Conservation (phyloP, 139 green algal genomes). For the Coelastrella sp. region DNA sequence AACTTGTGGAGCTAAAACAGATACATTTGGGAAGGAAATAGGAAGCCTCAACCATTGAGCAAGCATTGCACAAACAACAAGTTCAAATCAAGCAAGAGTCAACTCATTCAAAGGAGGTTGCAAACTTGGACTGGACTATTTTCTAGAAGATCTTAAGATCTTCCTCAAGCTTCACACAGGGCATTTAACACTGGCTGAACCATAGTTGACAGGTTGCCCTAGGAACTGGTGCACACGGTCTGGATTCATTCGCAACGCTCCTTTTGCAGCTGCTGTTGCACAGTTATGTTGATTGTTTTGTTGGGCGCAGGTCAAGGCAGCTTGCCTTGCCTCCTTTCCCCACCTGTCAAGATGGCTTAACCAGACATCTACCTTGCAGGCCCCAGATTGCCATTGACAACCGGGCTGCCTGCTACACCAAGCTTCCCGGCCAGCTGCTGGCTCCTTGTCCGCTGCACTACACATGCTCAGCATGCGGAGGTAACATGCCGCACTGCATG, state of each 20-base stretch:
- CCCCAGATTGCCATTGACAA: background rate
- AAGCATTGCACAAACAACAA: no score
- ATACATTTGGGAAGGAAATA: no score
- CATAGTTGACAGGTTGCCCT: background rate
- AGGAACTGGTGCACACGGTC: background rate
- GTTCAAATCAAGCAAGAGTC: no score
- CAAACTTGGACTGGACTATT: no score
- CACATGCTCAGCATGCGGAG: constrained; percentile 20
- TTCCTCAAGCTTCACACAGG: background rate
- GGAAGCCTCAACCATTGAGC: no score
- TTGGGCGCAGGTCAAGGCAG: background rate
- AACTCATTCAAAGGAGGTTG: no score
- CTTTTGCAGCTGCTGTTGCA: background rate
- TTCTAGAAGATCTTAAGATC: no score
- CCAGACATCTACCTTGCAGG: background rate
- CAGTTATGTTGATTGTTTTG: background rate
- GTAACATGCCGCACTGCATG: constrained; percentile 27
- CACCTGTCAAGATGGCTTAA: background rate
- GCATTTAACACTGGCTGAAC: background rate
- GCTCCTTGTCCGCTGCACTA: background rate
- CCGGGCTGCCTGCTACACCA: constrained; percentile 34
- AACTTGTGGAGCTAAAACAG: no score
- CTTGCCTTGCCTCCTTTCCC: background rate
- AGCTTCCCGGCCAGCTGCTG: background rate
- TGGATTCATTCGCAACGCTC: background rate